Evolutionary conservation across 2,329 filamentous ascomycete genomes (phyloP), one percentile per base, ranked within the genome.

Genomic region (Aspergillus sp.): DNA sequence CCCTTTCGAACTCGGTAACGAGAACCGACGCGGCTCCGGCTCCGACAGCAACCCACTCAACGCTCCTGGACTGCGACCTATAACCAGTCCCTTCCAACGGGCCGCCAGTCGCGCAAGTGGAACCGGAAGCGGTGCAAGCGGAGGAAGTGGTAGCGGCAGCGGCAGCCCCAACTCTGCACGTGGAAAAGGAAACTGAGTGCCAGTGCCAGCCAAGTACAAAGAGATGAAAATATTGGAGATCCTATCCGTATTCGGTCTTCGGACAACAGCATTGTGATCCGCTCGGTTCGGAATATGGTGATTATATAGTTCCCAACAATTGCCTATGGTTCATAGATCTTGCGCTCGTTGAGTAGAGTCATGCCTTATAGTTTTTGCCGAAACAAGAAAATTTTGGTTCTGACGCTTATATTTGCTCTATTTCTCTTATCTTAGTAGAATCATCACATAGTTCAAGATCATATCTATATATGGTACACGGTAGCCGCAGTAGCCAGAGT

Each of bases 71-170:
- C 66, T 68, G 47, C 72, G 69, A 56, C 71, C 69, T 17, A 68
- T 67, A 52, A 64, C 73, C 50, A 77, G 73, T 41, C 71, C 75
- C 44, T 76, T 75, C 51, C 71, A 70, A 34, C 68, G 73, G 63
- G 71, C 68, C 36, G 78, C 74, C 49, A 82, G 80, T 66, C 77
- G 79, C 59, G 78, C 76, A 49, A 82, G 81, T 61, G 80, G 79
- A 47, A 69, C 69, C 69, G 71, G 78, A 61, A 76, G 77, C 68
- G 59, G 79, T 67, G 68, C 77, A 66, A 67, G 72, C 52, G 74
- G 72, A 41, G 68, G 78, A 66, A 67, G 72, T 50, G 73, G 71
- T 41, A 77, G 75, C 63, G 74, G 73, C 48, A 74, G 68, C 57
- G 73, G 69, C 53, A 78, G 75, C 64, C 76, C 76, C 22, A 69